A percentile compares a stretch with the other conserved stretches of the same genome.
Evolutionary conservation across 1,139 yeast species (phyloP).

Genomic region (Geotrichum europaeum): DNA sequence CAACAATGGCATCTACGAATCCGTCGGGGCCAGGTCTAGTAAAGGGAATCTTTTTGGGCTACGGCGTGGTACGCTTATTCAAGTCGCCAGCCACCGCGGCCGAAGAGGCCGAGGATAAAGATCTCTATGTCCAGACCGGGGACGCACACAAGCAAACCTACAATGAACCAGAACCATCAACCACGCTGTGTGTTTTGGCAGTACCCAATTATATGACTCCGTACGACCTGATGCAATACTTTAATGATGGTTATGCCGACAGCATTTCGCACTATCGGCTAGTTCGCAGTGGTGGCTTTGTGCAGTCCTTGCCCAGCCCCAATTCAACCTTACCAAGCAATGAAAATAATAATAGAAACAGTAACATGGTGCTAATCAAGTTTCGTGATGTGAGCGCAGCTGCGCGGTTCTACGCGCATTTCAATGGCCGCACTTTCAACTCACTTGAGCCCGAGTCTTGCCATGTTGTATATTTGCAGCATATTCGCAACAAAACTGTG

Average conservation of each 20-base stretch:
- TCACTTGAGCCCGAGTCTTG: conserved; percentile 78
- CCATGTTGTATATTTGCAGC: conserved; percentile 63
- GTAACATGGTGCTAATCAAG: conserved; percentile 74
- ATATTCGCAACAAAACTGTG: conserved; percentile 41
- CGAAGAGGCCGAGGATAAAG: conserved; percentile 19
- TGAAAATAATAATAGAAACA: conserved; percentile 33
- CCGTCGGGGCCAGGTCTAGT: conserved; percentile 33
- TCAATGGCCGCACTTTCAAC: conserved; percentile 71
- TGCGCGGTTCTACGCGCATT: conserved; percentile 54
- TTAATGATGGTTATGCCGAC: conserved; percentile 57
- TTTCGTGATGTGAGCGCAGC: conserved; percentile 56
- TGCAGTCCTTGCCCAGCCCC: neutral
- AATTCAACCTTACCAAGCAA: neutral
- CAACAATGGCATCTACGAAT: neutral
- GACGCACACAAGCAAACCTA: neutral
- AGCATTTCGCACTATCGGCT: conserved; percentile 67
- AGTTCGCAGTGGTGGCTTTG: conserved; percentile 49
- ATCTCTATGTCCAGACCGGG: conserved; percentile 9
- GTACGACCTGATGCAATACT: conserved; percentile 72
- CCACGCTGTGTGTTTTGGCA: conserved; percentile 66
- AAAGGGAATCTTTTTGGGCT: conserved; percentile 56
- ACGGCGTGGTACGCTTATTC: conserved; percentile 67
- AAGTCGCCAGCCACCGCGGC: conserved; percentile 41
- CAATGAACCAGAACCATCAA: conserved; percentile 1
- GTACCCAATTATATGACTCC: conserved; percentile 86